Base-by-base conservation (phyloP, 768 basidiomycete genomes). In the Tephrocybe sp. region DNA sequence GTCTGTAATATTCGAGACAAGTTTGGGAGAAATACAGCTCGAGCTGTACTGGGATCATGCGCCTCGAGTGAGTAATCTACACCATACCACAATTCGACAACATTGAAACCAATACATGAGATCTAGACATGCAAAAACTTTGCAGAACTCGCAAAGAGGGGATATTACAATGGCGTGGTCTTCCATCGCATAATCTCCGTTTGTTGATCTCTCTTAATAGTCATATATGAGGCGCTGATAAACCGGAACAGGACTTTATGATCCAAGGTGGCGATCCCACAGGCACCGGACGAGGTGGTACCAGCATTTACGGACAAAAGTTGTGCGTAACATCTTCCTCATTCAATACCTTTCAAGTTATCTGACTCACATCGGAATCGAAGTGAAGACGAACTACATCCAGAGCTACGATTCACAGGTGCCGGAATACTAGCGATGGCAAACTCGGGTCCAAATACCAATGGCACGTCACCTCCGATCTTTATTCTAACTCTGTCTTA, bases 391-490 rank as follows among this genome's bases (percentile, higher is more conserved):
- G 94, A 97, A 64, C 82, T 98, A 44, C 82, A 92, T 59, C 86
- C 91, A 1, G 94, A 97, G 12, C 69, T 98, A 58, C 77, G 94
- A 40, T 98, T 98, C 72, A 94, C 93, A 2, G 96, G 96, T 15
- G 94, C 95, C 35, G 96, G 96, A 18, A 94, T 98, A 50, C 82
- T 98, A 21, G 93, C 92, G 8, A 92, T 93, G 91, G 97, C 97
- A 28, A 99, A 99, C 69, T 92, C 95, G 37, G 95, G 95, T 9
- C 89, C 89, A n/a, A 91, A 92, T 64, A 88, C 87, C 21, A 93
- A 92, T 60, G 87, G 91, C 82, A 46, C 46, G 71, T 52, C 25
- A 39, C 47, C 82, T 84, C 11, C 71, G 67, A 85, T 58, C 78
- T 79, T 1, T 70, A 79, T 39, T 70, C 44, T 69, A 9, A 78